A percentile compares a stretch with the other conserved stretches of the same genome.
Evolutionary conservation across 2,329 filamentous ascomycete species (phyloP).

Genomic region (Diaporthe vaccinii): DNA sequence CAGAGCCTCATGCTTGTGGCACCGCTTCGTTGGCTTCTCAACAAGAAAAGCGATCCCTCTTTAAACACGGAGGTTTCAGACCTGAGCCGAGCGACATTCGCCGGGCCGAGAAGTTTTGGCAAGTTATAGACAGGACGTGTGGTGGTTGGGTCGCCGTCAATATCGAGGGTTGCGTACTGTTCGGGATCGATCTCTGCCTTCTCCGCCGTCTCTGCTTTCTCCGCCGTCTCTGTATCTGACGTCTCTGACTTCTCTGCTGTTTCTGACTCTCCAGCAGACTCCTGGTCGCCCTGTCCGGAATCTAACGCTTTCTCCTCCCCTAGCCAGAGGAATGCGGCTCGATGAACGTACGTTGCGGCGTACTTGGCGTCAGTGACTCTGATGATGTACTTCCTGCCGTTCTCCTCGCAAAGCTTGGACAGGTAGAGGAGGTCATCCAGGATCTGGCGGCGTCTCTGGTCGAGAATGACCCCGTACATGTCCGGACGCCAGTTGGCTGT

Average conservation of each 20-base stretch:
- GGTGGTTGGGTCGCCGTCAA: slow-evolving; percentile 51
- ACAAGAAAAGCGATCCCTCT: slow-evolving; percentile 57
- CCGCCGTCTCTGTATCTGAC: not conserved
- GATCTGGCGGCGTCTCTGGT: slow-evolving; percentile 62
- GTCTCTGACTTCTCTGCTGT: not conserved
- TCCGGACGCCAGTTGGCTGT: slow-evolving; percentile 63
- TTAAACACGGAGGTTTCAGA: slow-evolving; percentile 51
- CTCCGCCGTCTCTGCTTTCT: not conserved
- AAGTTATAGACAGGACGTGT: slow-evolving; percentile 67
- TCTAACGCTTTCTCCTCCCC: slow-evolving; percentile 24
- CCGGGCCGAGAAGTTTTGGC: slow-evolving; percentile 61
- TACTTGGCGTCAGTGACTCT: slow-evolving; percentile 60
- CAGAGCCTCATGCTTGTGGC: slow-evolving; percentile 66
- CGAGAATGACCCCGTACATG: slow-evolving; percentile 68
- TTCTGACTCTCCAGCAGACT: not conserved
- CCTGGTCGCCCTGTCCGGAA: not conserved
- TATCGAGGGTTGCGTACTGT: slow-evolving; percentile 61
- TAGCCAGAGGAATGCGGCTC: slow-evolving; percentile 63
- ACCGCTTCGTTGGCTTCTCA: slow-evolving; percentile 58
- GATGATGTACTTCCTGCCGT: slow-evolving; percentile 55
- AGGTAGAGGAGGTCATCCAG: slow-evolving; percentile 61
- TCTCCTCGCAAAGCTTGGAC: slow-evolving; percentile 47
- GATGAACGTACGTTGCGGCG: slow-evolving; percentile 54
- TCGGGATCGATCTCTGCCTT: slow-evolving; percentile 43
- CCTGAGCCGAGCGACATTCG: slow-evolving; percentile 58